A percentile compares a stretch with the other conserved stretches of the same genome.
Evolutionary conservation across 2,329 filamentous ascomycete genomes (phyloP).

Genomic region (Beauveria medogensis): DNA sequence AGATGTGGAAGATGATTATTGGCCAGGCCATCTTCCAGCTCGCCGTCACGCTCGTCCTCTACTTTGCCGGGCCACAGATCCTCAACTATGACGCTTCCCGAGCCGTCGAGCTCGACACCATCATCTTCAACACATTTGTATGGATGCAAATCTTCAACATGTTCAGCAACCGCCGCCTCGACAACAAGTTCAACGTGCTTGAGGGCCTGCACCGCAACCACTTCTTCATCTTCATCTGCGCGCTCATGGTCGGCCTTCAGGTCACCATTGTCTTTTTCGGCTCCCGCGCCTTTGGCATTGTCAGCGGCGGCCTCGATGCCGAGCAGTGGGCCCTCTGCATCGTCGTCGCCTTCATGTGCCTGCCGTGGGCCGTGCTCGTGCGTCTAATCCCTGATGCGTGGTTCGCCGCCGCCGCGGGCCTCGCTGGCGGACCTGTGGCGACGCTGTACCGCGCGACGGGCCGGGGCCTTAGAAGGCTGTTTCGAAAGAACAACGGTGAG

Average conservation of each 20-base stretch:
- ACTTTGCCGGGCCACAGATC: slow-evolving; percentile 52
- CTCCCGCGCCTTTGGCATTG: slow-evolving; percentile 64
- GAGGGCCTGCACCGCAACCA: slow-evolving; percentile 71
- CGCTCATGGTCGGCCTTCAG: slow-evolving; percentile 76
- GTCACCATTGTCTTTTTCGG: slow-evolving; percentile 80
- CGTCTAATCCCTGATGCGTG: slow-evolving; percentile 62
- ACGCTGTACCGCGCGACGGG: neutral
- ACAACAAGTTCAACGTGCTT: slow-evolving; percentile 84
- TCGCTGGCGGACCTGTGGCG: slow-evolving; percentile 8
- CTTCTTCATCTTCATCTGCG: slow-evolving; percentile 75
- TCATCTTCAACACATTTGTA: slow-evolving; percentile 63
- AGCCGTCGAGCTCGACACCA: slow-evolving; percentile 44
- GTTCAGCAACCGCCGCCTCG: slow-evolving; percentile 74
- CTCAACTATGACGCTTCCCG: slow-evolving; percentile 40
- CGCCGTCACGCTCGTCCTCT: slow-evolving; percentile 47
- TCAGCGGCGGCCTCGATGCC: slow-evolving; percentile 43
- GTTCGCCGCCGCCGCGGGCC: slow-evolving; percentile 15
- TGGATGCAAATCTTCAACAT: slow-evolving; percentile 75
- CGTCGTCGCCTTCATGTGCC: slow-evolving; percentile 63
- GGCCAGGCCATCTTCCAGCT: slow-evolving; percentile 56
- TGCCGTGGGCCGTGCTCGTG: slow-evolving; percentile 67
- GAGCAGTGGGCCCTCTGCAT: slow-evolving; percentile 80
- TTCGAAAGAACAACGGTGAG: slow-evolving; percentile 1
- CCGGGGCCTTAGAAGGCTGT: neutral
- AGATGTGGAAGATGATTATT: slow-evolving; percentile 60